Evolutionary conservation across 495 filamentous ascomycete species (phyloP).

Genomic region (Penicillium coprophilum): DNA sequence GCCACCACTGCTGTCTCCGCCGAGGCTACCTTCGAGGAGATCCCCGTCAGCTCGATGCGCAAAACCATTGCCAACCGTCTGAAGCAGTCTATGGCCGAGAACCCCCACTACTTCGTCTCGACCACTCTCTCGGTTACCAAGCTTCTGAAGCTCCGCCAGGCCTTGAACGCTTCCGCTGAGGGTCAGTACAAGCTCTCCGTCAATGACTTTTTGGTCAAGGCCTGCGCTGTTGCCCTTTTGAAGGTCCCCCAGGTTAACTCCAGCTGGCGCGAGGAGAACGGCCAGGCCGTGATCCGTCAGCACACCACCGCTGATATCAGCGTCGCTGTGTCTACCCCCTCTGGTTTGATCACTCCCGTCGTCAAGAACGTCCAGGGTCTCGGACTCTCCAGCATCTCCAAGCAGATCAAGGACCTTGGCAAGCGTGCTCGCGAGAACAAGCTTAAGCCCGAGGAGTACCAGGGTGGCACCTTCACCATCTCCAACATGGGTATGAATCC

Average conservation of each 20-base stretch:
- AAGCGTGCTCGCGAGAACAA: conserved; percentile 96
- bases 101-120: conserved; percentile 97
- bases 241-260: conserved; percentile 97
- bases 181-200: conserved; percentile 98
- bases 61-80: conserved; percentile 95
- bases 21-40: conserved; percentile 75
- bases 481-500: conserved; percentile 99
- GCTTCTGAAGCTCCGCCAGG: conserved; percentile 91
- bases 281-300: conserved; percentile 78
- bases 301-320: conserved; percentile 87
- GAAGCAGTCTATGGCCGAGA: conserved; percentile 82
- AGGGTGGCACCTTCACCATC: conserved; percentile 98
- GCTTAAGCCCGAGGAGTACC: conserved; percentile 99
- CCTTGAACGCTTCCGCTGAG: conserved; percentile 82
- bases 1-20: conserved; percentile 51
- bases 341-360: conserved; percentile 95
- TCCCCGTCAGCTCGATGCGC: conserved; percentile 87
- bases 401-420: conserved; percentile 88
- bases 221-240: conserved; percentile 78
- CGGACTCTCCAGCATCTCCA: conserved; percentile 83
- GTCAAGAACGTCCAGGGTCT: conserved; percentile 81
- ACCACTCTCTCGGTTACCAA: conserved; percentile 84
- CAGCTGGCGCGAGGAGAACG: conserved; percentile 80
- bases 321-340: conserved; percentile 92
- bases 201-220: conserved; percentile 99